Evolutionary conservation across 257 asterid species (phyloP), one percentile per base, ranked within the genome.

Genomic region (Scutellaria galericulata): DNA sequence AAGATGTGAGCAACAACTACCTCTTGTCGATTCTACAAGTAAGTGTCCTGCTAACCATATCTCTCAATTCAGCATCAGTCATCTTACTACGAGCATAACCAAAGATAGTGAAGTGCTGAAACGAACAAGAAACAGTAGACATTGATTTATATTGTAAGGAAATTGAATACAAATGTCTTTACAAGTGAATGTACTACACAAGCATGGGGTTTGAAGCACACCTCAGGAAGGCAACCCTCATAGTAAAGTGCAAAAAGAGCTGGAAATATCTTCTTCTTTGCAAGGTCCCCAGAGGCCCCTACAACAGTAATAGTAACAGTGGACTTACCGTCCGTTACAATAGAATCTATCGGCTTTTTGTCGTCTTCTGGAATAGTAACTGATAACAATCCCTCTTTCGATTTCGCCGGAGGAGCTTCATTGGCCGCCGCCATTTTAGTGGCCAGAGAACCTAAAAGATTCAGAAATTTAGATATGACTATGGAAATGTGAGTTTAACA

Each of bases 221-320:
- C 99, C 99, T 91, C 86, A 10, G 99, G 99, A 37, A 94, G 97
- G 82, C 86, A 89, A 70, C 72, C 97, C 86, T 91, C 99, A 9
- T 94, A 94, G 71, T 87, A 94, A 68, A 94, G 97, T 7, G 99
- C 99, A 83, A 94, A 94, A 46, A 91, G 97, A 45, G 99, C 99
- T 56, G 99, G 99, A 78, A 94, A 91, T 76, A 94, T 94, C 87
- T 94, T 94, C 87, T 94, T 94, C 89, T 89, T 94, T 46, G 99
- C 99, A 68, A 94, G 96, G 82, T 94, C 99, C 27, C 99, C 99
- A 10, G 99, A 94, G 56, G 99, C 99, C 56, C 99, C 99, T 24
- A 94, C 99, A 14, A 91, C 90, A 40, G 97, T 94, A 51, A 94
- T 89, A 74, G 89, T 91, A 72, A 94, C 96, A 13, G 96, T 89